A percentile compares a stretch with the other conserved stretches of the same genome.
phyloP scores from a whole-genome alignment of 148 eudicot species.

The Rhododendron williamsianum region DNA sequence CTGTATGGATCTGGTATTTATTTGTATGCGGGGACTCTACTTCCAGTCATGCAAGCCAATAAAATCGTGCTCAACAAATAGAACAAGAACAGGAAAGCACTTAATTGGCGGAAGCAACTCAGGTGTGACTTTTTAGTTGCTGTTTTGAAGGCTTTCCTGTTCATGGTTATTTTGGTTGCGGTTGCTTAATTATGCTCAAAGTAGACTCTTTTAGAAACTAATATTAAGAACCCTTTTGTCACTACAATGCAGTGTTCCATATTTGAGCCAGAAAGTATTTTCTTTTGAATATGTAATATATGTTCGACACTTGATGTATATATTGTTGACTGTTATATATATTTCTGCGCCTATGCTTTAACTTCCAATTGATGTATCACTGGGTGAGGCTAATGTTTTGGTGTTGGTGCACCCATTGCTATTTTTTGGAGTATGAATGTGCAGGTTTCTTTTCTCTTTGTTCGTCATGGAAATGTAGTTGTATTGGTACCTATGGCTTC shows the following conservation, averaged over 20 bases:
- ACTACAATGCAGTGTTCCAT: constrained; percentile 27
- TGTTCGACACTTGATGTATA: too few relatives aligned
- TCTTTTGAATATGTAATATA: not conserved
- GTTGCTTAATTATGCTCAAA: not conserved
- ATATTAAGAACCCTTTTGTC: not conserved
- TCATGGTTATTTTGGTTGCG: not conserved
- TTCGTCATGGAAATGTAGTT: too few relatives aligned
- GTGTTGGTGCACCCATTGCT: too few relatives aligned
- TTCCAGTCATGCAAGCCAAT: not conserved
- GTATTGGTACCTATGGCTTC: too few relatives aligned
- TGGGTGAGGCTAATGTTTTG: too few relatives aligned
- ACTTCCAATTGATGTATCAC: too few relatives aligned
- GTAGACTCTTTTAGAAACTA: not conserved
- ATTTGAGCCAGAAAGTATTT: constrained; percentile 59
- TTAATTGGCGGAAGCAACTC: not conserved
- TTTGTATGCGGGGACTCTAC: not conserved
- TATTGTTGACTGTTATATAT: too few relatives aligned
- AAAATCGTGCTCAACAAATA: not conserved
- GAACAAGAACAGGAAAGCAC: not conserved
- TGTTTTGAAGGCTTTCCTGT: not conserved
- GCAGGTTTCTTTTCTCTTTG: too few relatives aligned
- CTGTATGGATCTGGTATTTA: not conserved
- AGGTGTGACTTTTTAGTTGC: not conserved
- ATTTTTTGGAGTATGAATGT: too few relatives aligned
- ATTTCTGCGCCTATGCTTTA: too few relatives aligned